phyloP scores from a whole-genome alignment of 495 filamentous ascomycete genomes.

The Bathelium albidoporum region DNA sequence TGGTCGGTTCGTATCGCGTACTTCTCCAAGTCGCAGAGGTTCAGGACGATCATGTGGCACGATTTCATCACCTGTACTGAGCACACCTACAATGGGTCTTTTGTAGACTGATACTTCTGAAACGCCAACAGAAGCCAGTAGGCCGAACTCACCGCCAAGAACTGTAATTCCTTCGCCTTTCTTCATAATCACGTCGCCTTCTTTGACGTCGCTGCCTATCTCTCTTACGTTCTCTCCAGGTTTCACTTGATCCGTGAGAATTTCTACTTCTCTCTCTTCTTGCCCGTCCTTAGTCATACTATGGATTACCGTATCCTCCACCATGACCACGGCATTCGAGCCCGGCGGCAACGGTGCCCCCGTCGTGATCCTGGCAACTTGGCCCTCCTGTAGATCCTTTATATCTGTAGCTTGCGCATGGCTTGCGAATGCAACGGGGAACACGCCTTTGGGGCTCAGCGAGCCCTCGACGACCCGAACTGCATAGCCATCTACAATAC shows the following conservation, averaged over 20 bases:
- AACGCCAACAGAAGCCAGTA: slow-evolving; percentile 76
- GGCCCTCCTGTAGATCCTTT: slow-evolving; percentile 52
- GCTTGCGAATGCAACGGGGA: slow-evolving; percentile 77
- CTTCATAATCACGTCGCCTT: slow-evolving; percentile 56
- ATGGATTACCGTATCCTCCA: slow-evolving; percentile 77
- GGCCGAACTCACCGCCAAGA: slow-evolving; percentile 80
- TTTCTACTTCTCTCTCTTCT: slow-evolving; percentile 81
- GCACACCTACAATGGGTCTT: slow-evolving; percentile 69
- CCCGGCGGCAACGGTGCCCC: slow-evolving; percentile 84
- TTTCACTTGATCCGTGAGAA: slow-evolving; percentile 62
- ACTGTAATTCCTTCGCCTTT: slow-evolving; percentile 70
- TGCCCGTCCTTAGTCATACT: slow-evolving; percentile 63
- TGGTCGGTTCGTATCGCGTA: slow-evolving; percentile 86
- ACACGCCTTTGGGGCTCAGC: slow-evolving; percentile 57
- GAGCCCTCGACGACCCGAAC: slow-evolving; percentile 51
- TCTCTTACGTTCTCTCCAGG: slow-evolving; percentile 84
- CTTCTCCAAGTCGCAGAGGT: slow-evolving; percentile 63
- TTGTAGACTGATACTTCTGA: slow-evolving; percentile 62
- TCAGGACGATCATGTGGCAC: slow-evolving; percentile 61
- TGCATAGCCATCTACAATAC: slow-evolving; percentile 96
- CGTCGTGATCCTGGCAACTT: slow-evolving; percentile 85
- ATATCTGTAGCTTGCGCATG: slow-evolving; percentile 61
- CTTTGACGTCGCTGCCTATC: slow-evolving; percentile 74
- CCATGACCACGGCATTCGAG: slow-evolving; percentile 91
- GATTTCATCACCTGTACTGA: slow-evolving; percentile 94